Percentiles rank a stretch among this genome's conserved stretches.
Conservation (phyloP, 2,329 filamentous ascomycete genomes). For the Colletotrichum sp. region DNA sequence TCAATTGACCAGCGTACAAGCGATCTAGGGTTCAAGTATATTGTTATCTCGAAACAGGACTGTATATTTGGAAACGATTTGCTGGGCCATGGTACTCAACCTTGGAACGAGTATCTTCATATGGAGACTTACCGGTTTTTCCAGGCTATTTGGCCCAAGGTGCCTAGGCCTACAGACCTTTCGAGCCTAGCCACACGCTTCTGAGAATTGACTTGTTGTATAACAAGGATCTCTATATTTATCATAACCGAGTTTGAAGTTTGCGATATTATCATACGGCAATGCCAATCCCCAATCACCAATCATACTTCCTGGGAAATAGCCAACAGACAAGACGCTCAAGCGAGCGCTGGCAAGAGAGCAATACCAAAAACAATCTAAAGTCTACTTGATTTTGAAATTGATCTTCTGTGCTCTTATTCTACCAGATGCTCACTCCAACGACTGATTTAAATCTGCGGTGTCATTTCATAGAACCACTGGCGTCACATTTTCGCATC, state of each 20-base stretch:
- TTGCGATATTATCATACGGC: not conserved
- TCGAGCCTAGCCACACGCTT: no score
- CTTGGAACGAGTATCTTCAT: not conserved
- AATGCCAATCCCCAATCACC: not conserved
- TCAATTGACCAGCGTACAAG: not conserved
- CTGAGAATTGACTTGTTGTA: not conserved
- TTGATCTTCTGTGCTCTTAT: not conserved
- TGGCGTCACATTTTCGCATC: not conserved
- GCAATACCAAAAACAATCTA: not conserved
- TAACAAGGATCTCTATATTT: not conserved
- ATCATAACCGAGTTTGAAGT: not conserved
- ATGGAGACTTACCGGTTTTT: not conserved
- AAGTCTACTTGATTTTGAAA: rapidly evolving
- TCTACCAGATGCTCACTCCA: not conserved
- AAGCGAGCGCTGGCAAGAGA: not conserved
- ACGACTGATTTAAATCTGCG: not conserved
- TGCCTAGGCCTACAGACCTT: not conserved
- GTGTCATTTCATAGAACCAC: not conserved
- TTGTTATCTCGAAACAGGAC: not conserved
- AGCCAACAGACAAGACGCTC: not conserved
- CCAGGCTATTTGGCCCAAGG: not conserved
- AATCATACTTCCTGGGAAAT: not conserved
- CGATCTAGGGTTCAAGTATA: not conserved
- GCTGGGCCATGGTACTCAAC: not conserved
- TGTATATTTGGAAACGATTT: not conserved